Evolutionary conservation across 805 yeast genomes (phyloP).

Genomic region (Starmera amethionina): DNA sequence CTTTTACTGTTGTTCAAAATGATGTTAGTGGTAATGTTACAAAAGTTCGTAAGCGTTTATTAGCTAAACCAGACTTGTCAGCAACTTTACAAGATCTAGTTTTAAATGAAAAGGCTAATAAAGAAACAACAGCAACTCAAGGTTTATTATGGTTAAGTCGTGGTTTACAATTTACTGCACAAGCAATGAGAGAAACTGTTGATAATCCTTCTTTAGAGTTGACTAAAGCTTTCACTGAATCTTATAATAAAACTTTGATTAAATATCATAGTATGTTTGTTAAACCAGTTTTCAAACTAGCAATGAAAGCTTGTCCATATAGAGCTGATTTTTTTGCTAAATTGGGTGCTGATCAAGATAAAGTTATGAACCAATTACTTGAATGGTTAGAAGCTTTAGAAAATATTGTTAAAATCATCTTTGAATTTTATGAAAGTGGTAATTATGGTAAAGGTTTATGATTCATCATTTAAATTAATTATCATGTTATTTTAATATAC

Average conservation of each 20-base stretch:
- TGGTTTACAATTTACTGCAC: conserved; percentile 87
- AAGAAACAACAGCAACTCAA: conserved; percentile 73
- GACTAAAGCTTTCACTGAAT: conserved; percentile 68
- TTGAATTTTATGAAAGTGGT: conserved; percentile 68
- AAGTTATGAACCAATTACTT: conserved; percentile 53
- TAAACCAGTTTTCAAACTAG: conserved; percentile 82
- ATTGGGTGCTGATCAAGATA: conserved; percentile 66
- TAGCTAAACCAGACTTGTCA: conserved; percentile 52
- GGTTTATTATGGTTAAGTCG: conserved; percentile 81
- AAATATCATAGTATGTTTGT: conserved; percentile 76
- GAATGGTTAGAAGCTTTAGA: conserved; percentile 75
- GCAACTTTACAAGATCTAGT: conserved; percentile 73
- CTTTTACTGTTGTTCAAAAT: conserved; percentile 74
- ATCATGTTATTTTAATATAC: no score
- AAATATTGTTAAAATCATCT: conserved; percentile 58
- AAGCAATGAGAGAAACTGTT: conserved; percentile 74
- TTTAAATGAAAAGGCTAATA: conserved; percentile 55
- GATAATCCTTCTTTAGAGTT: conserved; percentile 54
- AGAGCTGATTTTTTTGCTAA: conserved; percentile 77
- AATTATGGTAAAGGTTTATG: conserved; percentile 85
- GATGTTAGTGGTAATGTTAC: conserved; percentile 83
- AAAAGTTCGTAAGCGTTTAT: conserved; percentile 59
- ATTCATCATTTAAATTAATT: background rate
- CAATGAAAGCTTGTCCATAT: conserved; percentile 93
- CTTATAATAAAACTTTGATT: conserved; percentile 73